A percentile compares a stretch with the other conserved stretches of the same genome.
These are phyloP conservation scores for Acacia concinna DNA, from an alignment of 331 rosid genomes.

Conservation along the genomic window DNA sequence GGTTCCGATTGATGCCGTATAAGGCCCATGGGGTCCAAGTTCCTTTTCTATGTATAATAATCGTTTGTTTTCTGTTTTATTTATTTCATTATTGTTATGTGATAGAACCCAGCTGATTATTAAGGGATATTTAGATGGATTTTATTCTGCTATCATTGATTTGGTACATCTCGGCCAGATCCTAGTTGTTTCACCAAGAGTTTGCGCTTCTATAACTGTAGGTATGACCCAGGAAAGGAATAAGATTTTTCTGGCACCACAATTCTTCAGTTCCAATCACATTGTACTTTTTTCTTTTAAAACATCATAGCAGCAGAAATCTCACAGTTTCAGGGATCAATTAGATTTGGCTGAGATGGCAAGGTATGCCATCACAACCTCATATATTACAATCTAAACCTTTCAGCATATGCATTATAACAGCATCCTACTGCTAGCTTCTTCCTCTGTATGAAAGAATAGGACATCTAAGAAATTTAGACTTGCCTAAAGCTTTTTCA, in stretches of 20 bases:
- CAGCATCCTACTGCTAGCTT: not conserved
- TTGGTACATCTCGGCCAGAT: not conserved
- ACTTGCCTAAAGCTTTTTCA: not conserved
- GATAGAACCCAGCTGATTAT: not conserved
- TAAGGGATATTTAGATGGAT: not conserved
- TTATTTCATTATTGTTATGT: not conserved
- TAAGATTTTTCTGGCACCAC: not conserved
- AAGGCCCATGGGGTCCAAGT: not conserved
- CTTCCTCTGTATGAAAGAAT: constrained; percentile 6
- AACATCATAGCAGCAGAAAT: constrained; percentile 6
- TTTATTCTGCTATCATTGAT: not conserved
- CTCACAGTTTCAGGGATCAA: not conserved
- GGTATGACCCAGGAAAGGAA: not conserved
- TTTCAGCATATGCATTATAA: not conserved
- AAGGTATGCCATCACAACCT: not conserved
- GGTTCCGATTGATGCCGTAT: not conserved
- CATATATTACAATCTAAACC: not conserved
- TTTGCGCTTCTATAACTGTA: not conserved
- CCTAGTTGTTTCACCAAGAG: not conserved
- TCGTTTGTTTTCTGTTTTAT: not conserved
- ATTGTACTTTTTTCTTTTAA: not conserved
- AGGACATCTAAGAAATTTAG: not conserved
- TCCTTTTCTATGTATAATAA: not conserved
- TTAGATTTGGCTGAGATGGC: not conserved
- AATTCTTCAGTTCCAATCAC: constrained; percentile 12